These are phyloP conservation scores for Penicillium oxalicum DNA, from an alignment of 2,329 filamentous ascomycete species.

Conservation along the genomic window DNA sequence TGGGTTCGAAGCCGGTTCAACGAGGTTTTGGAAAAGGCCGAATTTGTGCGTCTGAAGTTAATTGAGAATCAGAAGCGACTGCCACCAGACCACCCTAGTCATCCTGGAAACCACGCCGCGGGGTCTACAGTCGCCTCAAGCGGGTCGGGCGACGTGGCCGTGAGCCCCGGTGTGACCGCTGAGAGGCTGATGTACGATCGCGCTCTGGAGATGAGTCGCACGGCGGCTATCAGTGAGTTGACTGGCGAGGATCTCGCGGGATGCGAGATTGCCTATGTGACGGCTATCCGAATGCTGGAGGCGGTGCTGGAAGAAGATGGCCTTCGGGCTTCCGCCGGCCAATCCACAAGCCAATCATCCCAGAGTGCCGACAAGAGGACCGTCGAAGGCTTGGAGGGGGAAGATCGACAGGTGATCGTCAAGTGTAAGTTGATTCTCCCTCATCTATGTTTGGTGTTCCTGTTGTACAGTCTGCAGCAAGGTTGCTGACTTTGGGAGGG, in stretches of 20 bases:
- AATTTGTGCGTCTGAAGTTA: constrained; percentile 83
- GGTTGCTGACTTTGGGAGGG: constrained; percentile 18
- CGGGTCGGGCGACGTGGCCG: constrained; percentile 68
- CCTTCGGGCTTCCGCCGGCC: constrained; percentile 24
- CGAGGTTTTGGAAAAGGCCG: constrained; percentile 92
- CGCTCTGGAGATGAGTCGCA: constrained; percentile 91
- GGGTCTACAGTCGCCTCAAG: constrained; percentile 54
- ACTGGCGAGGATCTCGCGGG: constrained; percentile 80
- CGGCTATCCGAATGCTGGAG: constrained; percentile 90
- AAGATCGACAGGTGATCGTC: constrained; percentile 45
- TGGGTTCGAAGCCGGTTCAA: constrained; percentile 95
- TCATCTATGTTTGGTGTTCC: not conserved
- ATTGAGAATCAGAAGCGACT: constrained; percentile 78
- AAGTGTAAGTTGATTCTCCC: constrained; percentile 39
- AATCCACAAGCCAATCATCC: constrained; percentile 18
- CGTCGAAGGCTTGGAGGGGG: constrained; percentile 41
- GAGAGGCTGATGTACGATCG: constrained; percentile 98
- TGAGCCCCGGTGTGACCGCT: constrained; percentile 84
- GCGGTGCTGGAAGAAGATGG: constrained; percentile 84
- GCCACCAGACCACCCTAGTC: constrained; percentile 76
- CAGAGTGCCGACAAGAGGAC: constrained; percentile 32
- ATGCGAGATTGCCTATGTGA: constrained; percentile 89
- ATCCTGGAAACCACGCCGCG: constrained; percentile 69
- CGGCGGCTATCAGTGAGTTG: constrained; percentile 91
- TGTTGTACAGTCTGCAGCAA: not conserved